phyloP scores from a whole-genome alignment of 352 stramenopile species.

The Globisporangium irregulare region DNA sequence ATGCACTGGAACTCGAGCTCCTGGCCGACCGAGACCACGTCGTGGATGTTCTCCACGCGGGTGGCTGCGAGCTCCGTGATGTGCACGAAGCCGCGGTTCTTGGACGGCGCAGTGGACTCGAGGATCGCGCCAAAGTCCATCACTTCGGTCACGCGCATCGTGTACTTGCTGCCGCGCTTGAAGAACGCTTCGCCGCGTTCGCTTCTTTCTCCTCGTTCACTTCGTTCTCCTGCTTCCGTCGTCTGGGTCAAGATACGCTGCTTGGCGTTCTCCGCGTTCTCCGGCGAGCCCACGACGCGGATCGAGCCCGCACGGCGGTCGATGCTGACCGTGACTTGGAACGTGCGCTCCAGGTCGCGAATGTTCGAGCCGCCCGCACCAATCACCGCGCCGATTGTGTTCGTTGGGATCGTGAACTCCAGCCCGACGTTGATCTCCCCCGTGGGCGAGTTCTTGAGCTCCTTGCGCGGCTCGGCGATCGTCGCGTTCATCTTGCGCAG shows the following conservation, averaged over 20 bases:
- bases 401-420: slow-evolving; percentile 59
- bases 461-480: slow-evolving; percentile 51
- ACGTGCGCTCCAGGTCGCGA: slow-evolving; percentile 62
- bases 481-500: slow-evolving; percentile 82
- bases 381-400: slow-evolving; percentile 64
- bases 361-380: slow-evolving; percentile 75
- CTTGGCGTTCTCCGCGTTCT: slow-evolving; percentile 76
- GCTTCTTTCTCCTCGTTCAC: neutral
- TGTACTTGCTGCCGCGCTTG: slow-evolving; percentile 87
- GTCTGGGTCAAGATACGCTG: slow-evolving; percentile 59
- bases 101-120: slow-evolving; percentile 57
- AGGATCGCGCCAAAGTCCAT: slow-evolving; percentile 96
- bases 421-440: slow-evolving; percentile 42
- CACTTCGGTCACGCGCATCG: slow-evolving; percentile 91
- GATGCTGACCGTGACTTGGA: slow-evolving; percentile 63
- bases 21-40: slow-evolving; percentile 59
- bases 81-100: slow-evolving; percentile 92
- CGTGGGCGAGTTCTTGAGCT: slow-evolving; percentile 50
- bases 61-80: slow-evolving; percentile 88
- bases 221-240: slow-evolving; percentile 13
- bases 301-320: slow-evolving; percentile 85
- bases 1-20: slow-evolving; percentile 81
- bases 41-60: slow-evolving; percentile 65
- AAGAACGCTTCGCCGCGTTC: slow-evolving; percentile 51
- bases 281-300: slow-evolving; percentile 82